phyloP scores from a whole-genome alignment of 2,329 filamentous ascomycete species.

The Talaromyces sp. region DNA sequence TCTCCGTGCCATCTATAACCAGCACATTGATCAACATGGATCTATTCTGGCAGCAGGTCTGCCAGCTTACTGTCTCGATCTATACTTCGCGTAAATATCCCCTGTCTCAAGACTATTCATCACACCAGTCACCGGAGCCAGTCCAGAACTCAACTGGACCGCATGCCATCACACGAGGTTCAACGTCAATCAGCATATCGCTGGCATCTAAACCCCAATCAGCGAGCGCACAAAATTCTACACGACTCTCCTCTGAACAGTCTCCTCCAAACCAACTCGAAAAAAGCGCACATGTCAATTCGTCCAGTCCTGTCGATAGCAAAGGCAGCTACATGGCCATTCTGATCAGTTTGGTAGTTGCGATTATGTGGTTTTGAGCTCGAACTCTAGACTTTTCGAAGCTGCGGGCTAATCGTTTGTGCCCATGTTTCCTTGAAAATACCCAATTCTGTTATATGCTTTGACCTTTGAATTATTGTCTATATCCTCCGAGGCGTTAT shows the following conservation, averaged over 20 bases:
- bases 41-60: slow-evolving; percentile 17
- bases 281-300: background rate
- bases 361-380: slow-evolving; percentile 17
- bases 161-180: background rate
- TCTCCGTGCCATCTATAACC: background rate
- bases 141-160: background rate
- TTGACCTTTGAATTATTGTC: background rate
- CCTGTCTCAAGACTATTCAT: background rate
- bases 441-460: background rate
- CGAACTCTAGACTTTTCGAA: too few relatives aligned
- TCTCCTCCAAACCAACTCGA: background rate
- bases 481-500: background rate
- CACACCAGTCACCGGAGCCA: background rate
- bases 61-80: slow-evolving; percentile 1
- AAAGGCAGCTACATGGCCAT: slow-evolving; percentile 18
- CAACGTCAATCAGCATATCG: slow-evolving; percentile 9
- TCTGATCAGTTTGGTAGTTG: slow-evolving; percentile 18
- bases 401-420: background rate
- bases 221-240: background rate
- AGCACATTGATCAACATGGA: slow-evolving; percentile 7
- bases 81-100: slow-evolving; percentile 1
- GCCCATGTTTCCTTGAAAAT: background rate
- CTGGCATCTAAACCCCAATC: background rate
- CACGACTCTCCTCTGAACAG: background rate
- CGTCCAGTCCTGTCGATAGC: slow-evolving; percentile 14